Conservation (phyloP, 2,329 filamentous ascomycete species). For the Capronia americana region DNA sequence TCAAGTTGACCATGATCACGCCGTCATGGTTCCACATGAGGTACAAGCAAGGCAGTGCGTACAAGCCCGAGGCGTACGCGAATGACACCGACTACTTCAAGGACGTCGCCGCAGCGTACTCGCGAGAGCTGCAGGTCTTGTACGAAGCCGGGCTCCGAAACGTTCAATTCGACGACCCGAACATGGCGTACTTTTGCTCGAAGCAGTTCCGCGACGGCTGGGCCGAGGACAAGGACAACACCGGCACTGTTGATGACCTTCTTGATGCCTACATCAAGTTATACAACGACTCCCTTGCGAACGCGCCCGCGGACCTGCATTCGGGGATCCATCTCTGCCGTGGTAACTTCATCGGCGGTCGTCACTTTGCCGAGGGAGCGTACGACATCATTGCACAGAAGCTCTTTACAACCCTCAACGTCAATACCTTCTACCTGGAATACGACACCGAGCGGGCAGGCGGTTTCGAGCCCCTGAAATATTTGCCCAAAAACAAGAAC, state of each 20-base stretch:
- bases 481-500: slow-evolving; percentile 62
- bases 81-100: slow-evolving; percentile 68
- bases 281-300: slow-evolving; percentile 71
- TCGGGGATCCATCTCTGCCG: slow-evolving; percentile 74
- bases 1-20: slow-evolving; percentile 72
- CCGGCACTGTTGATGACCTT: slow-evolving; percentile 68
- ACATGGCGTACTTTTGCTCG: slow-evolving; percentile 71
- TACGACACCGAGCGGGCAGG: slow-evolving; percentile 67
- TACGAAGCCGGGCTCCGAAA: slow-evolving; percentile 65
- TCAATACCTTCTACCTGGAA: slow-evolving; percentile 69
- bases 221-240: slow-evolving; percentile 69
- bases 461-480: slow-evolving; percentile 65
- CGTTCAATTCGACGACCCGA: slow-evolving; percentile 66
- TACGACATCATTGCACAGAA: slow-evolving; percentile 69
- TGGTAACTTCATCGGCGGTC: slow-evolving; percentile 65
- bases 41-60: slow-evolving; percentile 62
- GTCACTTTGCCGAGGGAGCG: slow-evolving; percentile 67
- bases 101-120: slow-evolving; percentile 70
- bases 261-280: slow-evolving; percentile 73
- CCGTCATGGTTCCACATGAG: slow-evolving; percentile 75
- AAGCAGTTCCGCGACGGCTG: slow-evolving; percentile 70
- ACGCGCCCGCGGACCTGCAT: slow-evolving; percentile 69
- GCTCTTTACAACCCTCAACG: slow-evolving; percentile 64
- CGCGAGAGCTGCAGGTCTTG: slow-evolving; percentile 64
- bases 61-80: slow-evolving; percentile 62